phyloP scores from a whole-genome alignment of 2,329 filamentous ascomycete species.

The Stagonosporopsis cucurbitacearum region DNA sequence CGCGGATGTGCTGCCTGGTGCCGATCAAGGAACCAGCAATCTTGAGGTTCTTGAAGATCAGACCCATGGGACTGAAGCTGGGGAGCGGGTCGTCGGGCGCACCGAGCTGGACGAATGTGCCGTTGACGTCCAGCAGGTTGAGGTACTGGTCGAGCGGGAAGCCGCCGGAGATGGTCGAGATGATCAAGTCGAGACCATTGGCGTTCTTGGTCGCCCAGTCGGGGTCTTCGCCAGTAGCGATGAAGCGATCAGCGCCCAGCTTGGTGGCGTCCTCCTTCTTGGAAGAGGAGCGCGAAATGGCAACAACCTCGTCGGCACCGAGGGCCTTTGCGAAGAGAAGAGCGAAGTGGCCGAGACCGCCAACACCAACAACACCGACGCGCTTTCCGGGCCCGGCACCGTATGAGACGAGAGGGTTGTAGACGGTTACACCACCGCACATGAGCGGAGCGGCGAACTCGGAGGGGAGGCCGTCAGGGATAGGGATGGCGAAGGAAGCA shows the following conservation, averaged over 20 bases:
- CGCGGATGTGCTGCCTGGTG: slow-evolving; percentile 66
- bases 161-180: slow-evolving; percentile 63
- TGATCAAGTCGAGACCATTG: slow-evolving; percentile 62
- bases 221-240: slow-evolving; percentile 64
- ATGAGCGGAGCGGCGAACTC: slow-evolving; percentile 76
- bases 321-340: slow-evolving; percentile 74
- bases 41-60: slow-evolving; percentile 63
- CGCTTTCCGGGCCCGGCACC: slow-evolving; percentile 80
- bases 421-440: slow-evolving; percentile 82
- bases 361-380: slow-evolving; percentile 75
- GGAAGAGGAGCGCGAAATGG: slow-evolving; percentile 64
- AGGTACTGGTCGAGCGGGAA: slow-evolving; percentile 68
- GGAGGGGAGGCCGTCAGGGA: slow-evolving; percentile 72
- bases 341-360: slow-evolving; percentile 76
- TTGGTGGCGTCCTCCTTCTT: slow-evolving; percentile 68
- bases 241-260: slow-evolving; percentile 67
- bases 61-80: slow-evolving; percentile 58
- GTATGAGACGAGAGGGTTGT: slow-evolving; percentile 76
- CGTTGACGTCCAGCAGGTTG: slow-evolving; percentile 63
- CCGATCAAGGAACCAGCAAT: slow-evolving; percentile 70
- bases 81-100: slow-evolving; percentile 65
- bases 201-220: slow-evolving; percentile 65
- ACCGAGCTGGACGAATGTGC: slow-evolving; percentile 70
- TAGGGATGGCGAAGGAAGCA: slow-evolving; percentile 74
- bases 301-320: slow-evolving; percentile 70